Evolutionary conservation across 2,329 filamentous ascomycete genomes (phyloP), one percentile per base, ranked within the genome.

Genomic region (Reticulascus tulasneorum): DNA sequence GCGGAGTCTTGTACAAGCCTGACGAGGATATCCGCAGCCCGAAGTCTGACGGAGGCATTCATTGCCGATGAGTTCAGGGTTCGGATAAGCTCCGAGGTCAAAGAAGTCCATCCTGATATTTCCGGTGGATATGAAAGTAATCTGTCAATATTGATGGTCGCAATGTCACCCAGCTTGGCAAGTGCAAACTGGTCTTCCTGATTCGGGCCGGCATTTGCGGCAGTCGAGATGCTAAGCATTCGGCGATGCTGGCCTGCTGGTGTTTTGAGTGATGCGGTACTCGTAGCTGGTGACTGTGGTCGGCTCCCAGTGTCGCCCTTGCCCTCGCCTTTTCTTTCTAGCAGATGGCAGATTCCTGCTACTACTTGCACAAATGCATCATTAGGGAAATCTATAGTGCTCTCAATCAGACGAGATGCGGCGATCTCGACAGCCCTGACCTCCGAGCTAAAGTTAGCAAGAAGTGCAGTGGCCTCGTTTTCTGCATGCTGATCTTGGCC

Each of bases 401-500:
- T 95, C 56, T 97, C 93, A 39, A 97, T 82, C 13, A 98, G 70
- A 44, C 93, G 80, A 2, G 81, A 80, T 2, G 89, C 88, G 4
- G 93, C 93, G 7, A 84, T 83, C 58, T 96, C 87, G 0, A 97
- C 91, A 21, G 93, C 87, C 41, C 84, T 78, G 19, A 95, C 84
- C 55, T 98, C 93, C 1, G 77, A 71, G 23, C 78, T 79, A 50
- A 97, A 82, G 49, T 86, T 88, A 9, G 72, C 71, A 47, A 79
- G 73, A 37, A 77, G 62, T 15, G 59, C 59, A 31, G 53, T 64
- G 23, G 67, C 62, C 42, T 79, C 75, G n/a, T 54, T 63, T 17
- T 80, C 76, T 12, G 63, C 65, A 29, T 57, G 67, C 27, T 63
- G 58, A 45, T 75, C 77, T 18, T 63, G 52, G 1, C 58, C 64